Base-by-base conservation (phyloP, 192 early-diverging fungal genomes). In the Jimgerdemannia lactiflua region DNA sequence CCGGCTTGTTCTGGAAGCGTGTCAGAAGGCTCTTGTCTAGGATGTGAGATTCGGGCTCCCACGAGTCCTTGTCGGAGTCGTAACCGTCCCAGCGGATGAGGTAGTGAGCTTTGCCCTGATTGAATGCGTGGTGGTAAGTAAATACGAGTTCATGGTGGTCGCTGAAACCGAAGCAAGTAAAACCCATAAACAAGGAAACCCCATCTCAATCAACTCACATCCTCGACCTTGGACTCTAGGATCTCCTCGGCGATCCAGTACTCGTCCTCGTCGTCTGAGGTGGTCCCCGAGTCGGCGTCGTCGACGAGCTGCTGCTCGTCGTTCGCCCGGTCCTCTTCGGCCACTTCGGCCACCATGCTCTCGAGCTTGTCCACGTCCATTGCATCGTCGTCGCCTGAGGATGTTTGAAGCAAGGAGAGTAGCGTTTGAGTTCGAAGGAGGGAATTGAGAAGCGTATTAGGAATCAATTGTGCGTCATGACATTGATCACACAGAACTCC, bases 21-120 rank as follows among this genome's bases (percentile, higher is more conserved):
- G 63, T 66, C 54, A 74, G 64, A 7, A 74, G 42, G 2, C 29
- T 43, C 42, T 10, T 42, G 3, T 39, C 39, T 3, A 43, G 63
- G 65, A 74, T 74, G 41, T 42, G 43, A 3, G 7, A 20, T 41
- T 65, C 59, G 3, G 63, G 39, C 43, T 66, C 72, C 72, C 72
- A 74, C 11, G 65, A 39, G 42, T 44, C 29, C n/a, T 67, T 39
- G 7, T 40, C 65, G 8, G 19, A 41, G 44, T 19, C 14, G 42
- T 41, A 42, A n/a, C 72, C 72, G 65, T 40, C 17, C 42, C 72
- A 67, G n/a, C 67, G 59, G 4, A 74, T 67, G 43, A 74, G 72
- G 11, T 74, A 74, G 4, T 43, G n/a, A 19, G 18, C 41, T 4
- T 74, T 63, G 42, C 72, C 72, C 72, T 74, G 49, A 59, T 59